phyloP scores from a whole-genome alignment of 73 alveolate species.

The Halteria grandinella region DNA sequence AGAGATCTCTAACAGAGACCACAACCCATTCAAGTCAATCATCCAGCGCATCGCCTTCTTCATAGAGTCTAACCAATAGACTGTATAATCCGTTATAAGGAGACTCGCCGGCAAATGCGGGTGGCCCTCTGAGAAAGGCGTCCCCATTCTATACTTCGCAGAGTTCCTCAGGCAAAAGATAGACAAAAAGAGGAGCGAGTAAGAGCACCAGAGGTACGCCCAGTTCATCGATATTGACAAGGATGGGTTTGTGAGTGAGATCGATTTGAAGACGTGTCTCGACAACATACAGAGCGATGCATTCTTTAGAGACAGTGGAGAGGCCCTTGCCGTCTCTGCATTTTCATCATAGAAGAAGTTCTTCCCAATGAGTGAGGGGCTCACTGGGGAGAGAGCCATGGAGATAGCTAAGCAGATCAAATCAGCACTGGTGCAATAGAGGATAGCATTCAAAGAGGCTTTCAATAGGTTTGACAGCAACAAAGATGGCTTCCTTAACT shows the following conservation, averaged over 20 bases:
- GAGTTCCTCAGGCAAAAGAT: constrained; percentile 49
- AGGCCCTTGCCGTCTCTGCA: constrained; percentile 36
- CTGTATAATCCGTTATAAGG: constrained; percentile 16
- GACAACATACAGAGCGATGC: constrained; percentile 17
- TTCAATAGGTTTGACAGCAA: constrained; percentile 66
- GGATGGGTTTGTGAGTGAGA: constrained; percentile 51
- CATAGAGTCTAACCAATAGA: constrained; percentile 53
- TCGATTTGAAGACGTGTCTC: constrained; percentile 44
- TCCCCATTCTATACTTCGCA: constrained; percentile 36
- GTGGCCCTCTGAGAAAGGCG: not conserved
- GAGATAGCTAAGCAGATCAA: constrained; percentile 57
- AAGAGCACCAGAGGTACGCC: constrained; percentile 40
- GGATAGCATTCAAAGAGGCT: constrained; percentile 62
- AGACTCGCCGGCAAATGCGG: constrained; percentile 25
- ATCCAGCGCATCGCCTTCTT: constrained; percentile 46
- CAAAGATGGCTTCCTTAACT: constrained; percentile 78
- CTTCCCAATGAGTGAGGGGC: constrained; percentile 40
- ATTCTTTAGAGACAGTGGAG: constrained; percentile 47
- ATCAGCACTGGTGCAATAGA: constrained; percentile 47
- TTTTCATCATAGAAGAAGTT: constrained; percentile 38
- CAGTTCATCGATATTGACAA: constrained; percentile 57
- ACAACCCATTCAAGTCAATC: constrained; percentile 65
- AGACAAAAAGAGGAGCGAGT: constrained; percentile 52
- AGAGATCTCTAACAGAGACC: constrained; percentile 51
- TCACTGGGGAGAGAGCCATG: constrained; percentile 41